Evolutionary conservation across 2,329 filamentous ascomycete genomes (phyloP), one percentile per base, ranked within the genome.

Genomic region (Hypomyces perniciosus): DNA sequence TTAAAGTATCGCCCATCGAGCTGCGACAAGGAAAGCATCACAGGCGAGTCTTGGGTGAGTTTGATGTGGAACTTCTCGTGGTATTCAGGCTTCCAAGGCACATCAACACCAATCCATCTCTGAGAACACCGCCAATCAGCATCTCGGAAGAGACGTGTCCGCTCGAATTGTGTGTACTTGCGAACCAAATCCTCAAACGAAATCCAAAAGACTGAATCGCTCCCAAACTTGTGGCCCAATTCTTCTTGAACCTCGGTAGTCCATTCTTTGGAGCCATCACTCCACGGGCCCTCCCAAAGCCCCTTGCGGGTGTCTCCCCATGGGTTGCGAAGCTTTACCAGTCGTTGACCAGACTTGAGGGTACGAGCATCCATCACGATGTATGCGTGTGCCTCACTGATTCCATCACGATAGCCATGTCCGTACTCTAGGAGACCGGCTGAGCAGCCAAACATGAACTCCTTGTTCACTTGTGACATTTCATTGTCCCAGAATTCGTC

Each of bases 401-500:
- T 83, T 2, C 80, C 80, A 54, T 77, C 74, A 30, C 83, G 73
- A 46, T 78, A 69, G 4, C 83, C 82, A 50, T 82, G 84, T 2
- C 82, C 82, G 31, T 76, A 75, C 40, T 81, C 82, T 49, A 85
- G 75, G 28, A 84, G 70, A 8, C 84, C 85, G 0, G 80, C 81
- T 0, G 76, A 79, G 59, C 84, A 87, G n/a, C 85, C 84, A 59
- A 88, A 88, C 6, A 89, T 70, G 60, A 93, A 95, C 46, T 89
- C 84, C 49, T 89, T 72, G 63, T 95, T 93, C 52, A 90, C 88
- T 55, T 86, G 83, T 67, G 84, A 80, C 27, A 95, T 77, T 63
- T 93, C 87, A 35, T 92, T 83, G 1, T 78, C 80, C 90, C 90
- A 95, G 64, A 95, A 95, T 26, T 81, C 78, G 46, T 95, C 84